Evolutionary conservation across 2,329 filamentous ascomycete species (phyloP), one percentile per base, ranked within the genome.

Genomic region (Xylaria sp.): DNA sequence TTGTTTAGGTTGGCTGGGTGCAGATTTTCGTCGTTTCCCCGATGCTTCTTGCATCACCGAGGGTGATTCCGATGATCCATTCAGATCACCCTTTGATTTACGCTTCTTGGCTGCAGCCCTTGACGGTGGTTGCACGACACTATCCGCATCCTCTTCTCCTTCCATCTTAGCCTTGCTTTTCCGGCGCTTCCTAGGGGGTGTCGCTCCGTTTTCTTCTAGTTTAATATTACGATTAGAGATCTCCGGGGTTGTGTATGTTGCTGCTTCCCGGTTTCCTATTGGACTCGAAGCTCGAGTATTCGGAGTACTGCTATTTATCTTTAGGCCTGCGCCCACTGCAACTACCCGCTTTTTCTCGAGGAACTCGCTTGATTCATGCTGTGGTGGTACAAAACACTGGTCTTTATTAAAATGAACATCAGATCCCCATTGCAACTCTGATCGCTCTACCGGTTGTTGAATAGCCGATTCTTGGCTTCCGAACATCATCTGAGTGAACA

Each of bases 391-490:
- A 73, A 90, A 93, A n/a, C 84, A 85, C 72, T 88, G 86, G 5
- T 83, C 77, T 24, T 80, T 78, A 69, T 81, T 84, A 76, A 93
- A 93, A 65, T 83, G 87, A n/a, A 84, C 78, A 77, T 93, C 91
- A 0, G 91, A 91, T 9, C 91, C 91, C 86, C 89, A 93, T 69
- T 87, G 86, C 53, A 91, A 82, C 61, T 86, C 65, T 79, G 77
- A 61, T 76, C 79, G 42, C 79, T 79, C 74, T 78, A 79, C 67
- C 79, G 78, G 68, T 79, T 70, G 61, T 58, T 73, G 73, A 24
- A 30, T 30, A 53, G 32, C 66, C 36, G 70, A 39, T 56, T 70
- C 61, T 50, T 70, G 66, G 42, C 68, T 70, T 11, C 79, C 80
- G 69, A 80, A 82, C 68, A 82, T 79, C 81, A 82, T 84, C 54